Base-by-base conservation (phyloP, 2,329 filamentous ascomycete genomes). In the Colletotrichum chlorophyti region DNA sequence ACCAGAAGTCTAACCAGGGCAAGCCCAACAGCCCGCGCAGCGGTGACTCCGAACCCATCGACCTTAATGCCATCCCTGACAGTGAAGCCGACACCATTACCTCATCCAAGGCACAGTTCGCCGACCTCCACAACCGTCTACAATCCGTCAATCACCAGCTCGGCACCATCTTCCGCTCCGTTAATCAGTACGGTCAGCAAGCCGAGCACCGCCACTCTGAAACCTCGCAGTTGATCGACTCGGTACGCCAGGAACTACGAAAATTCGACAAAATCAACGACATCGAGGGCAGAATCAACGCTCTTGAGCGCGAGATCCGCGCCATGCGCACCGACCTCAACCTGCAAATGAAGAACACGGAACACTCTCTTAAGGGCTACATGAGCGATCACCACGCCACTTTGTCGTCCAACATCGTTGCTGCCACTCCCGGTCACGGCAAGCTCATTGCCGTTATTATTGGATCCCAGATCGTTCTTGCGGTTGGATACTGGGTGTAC, bases 91-190 rank as follows among this genome's bases (percentile, higher is more conserved):
- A 82, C 42, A 67, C 69, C 27, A 81, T 82, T 68, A 73, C 76
- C 19, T 79, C 75, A 40, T 82, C 81, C 63, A 75, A 76, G 65
- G 75, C 77, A 11, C 92, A 97, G 72, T 94, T 97, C 70, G 82
- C 83, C 29, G 93, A 97, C 70, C 82, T 98, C 12, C 90, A 96
- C 78, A 90, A 90, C 77, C 90, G 93, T 27, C 78, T 98, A 15
- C 91, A 93, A 72, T 81, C 79, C 65, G 79, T 91, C 58, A 86
- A 86, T 72, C 87, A 91, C 73, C 87, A 90, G 67, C 76, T 92
- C 37, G 80, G 81, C 17, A 82, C 81, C 64, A 78, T 91, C 54
- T 86, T 85, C 72, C 81, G 80, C 37, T 76, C 85, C 53, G 73
- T 89, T 35, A 77, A 81, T 10, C 72, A 78, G 34, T 73, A 84